A percentile compares a stretch with the other conserved stretches of the same genome.
phyloP scores from a whole-genome alignment of 1,284 basidiomycete genomes.

The Cutaneotrichosporon curvatum region DNA sequence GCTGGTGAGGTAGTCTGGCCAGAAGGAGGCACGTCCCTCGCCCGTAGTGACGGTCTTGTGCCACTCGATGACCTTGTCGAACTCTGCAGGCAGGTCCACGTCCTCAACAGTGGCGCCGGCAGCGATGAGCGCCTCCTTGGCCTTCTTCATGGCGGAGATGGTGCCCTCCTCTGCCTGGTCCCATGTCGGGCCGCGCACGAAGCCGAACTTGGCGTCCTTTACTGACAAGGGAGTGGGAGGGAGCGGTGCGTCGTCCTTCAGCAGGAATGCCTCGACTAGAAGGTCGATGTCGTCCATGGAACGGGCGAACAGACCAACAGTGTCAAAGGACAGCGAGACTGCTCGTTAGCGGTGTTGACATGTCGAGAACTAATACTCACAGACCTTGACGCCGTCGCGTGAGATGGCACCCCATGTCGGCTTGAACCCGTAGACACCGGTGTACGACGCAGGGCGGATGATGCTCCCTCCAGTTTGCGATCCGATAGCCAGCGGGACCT shows the following conservation, averaged over 20 bases:
- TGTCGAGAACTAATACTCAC: conserved; percentile 17
- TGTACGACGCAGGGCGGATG: conserved; percentile 36
- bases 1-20: conserved; percentile 10
- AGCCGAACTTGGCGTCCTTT: conserved; percentile 23
- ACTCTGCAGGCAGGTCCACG: conserved; percentile 18
- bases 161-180: conserved; percentile 17
- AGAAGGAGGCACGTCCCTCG: conserved; percentile 23
- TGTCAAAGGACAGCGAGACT: conserved; percentile 33
- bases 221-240: conserved; percentile 1
- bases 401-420: conserved; percentile 36
- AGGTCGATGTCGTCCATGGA: conserved; percentile 29
- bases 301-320: conserved; percentile 33
- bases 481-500: conserved; percentile 30
- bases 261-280: conserved; percentile 20
- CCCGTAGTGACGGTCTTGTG: conserved; percentile 22
- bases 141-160: conserved; percentile 14
- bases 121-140: conserved; percentile 12
- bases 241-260: conserved; percentile 24
- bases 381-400: conserved; percentile 35
- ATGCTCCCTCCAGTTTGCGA: conserved; percentile 27
- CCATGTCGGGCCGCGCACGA: conserved; percentile 26
- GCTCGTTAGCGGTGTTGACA: too few relatives aligned
- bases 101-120: conserved; percentile 26
- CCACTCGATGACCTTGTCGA: conserved; percentile 19
- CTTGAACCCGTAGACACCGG: conserved; percentile 35